phyloP scores from a whole-genome alignment of 352 stramenopile species.

The Phytophthora melonis region DNA sequence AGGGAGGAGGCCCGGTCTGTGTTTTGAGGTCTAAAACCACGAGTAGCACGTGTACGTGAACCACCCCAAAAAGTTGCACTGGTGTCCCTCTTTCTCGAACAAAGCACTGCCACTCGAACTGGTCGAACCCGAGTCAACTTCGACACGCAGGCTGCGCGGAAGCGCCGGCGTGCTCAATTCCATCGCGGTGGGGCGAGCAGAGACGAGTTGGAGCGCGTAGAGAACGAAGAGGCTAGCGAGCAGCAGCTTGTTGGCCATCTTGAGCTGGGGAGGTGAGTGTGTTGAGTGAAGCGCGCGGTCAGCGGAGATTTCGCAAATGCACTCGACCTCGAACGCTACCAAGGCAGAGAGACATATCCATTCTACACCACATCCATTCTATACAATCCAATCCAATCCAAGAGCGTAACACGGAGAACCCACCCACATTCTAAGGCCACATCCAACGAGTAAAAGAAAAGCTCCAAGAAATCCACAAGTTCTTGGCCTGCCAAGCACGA shows the following conservation, averaged over 20 bases:
- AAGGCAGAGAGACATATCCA: neutral
- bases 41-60: conserved; percentile 9
- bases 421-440: conserved; percentile 19
- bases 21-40: neutral
- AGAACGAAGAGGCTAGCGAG: conserved; percentile 2
- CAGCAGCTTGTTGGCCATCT: conserved; percentile 24
- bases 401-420: neutral
- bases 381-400: conserved; percentile 1
- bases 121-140: conserved; percentile 8
- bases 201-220: conserved; percentile 12
- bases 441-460: conserved; percentile 20
- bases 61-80: conserved; percentile 10
- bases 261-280: conserved; percentile 1
- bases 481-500: neutral
- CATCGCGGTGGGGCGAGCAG: conserved; percentile 2
- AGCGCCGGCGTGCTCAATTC: neutral
- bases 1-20: neutral
- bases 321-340: neutral
- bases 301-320: conserved; percentile 18
- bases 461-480: conserved; percentile 24
- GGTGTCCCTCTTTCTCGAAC: neutral
- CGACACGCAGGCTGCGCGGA: conserved; percentile 2
- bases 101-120: neutral
- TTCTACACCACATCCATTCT: conserved; percentile 1
- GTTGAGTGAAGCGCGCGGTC: conserved; percentile 13